These are phyloP conservation scores for Anthostomella pinea DNA, from an alignment of 2,329 filamentous ascomycete species.

Conservation along the genomic window DNA sequence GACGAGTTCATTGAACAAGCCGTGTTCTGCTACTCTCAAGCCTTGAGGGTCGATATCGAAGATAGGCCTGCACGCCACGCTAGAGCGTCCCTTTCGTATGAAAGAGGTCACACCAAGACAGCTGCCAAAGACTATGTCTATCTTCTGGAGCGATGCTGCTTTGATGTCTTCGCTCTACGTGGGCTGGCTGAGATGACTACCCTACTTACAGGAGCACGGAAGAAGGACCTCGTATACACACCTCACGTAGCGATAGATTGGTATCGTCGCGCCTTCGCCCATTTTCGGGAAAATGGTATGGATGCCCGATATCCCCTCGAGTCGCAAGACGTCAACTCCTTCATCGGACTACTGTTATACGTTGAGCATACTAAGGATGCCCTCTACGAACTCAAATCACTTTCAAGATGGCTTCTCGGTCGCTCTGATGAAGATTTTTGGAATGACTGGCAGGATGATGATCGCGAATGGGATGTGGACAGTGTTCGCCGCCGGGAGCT, in stretches of 20 bases:
- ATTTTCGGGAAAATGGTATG: constrained; percentile 35
- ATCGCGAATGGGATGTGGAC: constrained; percentile 83
- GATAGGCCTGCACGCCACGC: constrained; percentile 57
- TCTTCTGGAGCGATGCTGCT: constrained; percentile 49
- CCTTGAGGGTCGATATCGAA: constrained; percentile 55
- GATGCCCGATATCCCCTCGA: constrained; percentile 41
- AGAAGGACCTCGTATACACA: constrained; percentile 37
- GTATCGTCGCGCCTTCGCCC: constrained; percentile 47
- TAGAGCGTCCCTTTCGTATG: constrained; percentile 56
- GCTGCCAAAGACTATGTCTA: constrained; percentile 57
- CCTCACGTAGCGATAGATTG: constrained; percentile 41
- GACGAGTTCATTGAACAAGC: constrained; percentile 51
- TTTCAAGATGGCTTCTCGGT: constrained; percentile 81
- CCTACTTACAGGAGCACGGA: constrained; percentile 43
- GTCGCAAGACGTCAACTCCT: constrained; percentile 86
- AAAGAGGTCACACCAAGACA: constrained; percentile 50
- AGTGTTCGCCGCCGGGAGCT: constrained; percentile 65
- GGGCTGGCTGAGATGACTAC: constrained; percentile 57
- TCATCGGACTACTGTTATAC: constrained; percentile 74
- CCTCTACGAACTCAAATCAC: constrained; percentile 64
- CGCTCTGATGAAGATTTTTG: constrained; percentile 72
- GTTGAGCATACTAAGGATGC: constrained; percentile 62
- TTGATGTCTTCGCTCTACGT: constrained; percentile 53
- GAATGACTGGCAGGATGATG: constrained; percentile 69
- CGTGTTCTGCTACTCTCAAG: constrained; percentile 57